These are phyloP conservation scores for Domatiomyces catenatus DNA, from an alignment of 2,329 filamentous ascomycete genomes.

Conservation along the genomic window DNA sequence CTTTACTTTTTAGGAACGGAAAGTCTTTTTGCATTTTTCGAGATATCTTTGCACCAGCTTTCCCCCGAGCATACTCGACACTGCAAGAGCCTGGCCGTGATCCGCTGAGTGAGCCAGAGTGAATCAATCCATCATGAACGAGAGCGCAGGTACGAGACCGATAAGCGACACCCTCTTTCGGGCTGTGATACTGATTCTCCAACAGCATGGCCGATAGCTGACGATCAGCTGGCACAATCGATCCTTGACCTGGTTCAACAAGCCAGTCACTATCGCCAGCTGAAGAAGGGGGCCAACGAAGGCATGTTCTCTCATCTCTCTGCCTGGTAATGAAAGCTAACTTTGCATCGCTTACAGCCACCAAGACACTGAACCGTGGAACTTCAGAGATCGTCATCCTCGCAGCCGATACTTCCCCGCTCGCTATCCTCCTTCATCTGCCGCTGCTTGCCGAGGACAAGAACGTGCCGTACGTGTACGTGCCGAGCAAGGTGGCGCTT, in stretches of 20 bases:
- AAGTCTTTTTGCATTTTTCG: no score
- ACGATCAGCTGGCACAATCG: conserved; percentile 53
- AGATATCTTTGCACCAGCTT: not conserved
- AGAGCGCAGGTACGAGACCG: conserved; percentile 3
- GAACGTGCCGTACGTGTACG: conserved; percentile 49
- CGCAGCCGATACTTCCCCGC: conserved; percentile 69
- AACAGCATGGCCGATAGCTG: conserved; percentile 49
- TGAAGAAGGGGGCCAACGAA: conserved; percentile 70
- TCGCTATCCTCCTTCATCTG: conserved; percentile 76
- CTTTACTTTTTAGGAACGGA: no score
- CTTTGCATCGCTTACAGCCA: conserved; percentile 29
- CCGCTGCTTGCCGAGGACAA: conserved; percentile 70
- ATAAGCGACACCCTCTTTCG: not conserved
- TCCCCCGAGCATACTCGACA: not conserved
- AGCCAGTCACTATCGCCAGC: conserved; percentile 48
- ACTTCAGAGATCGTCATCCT: conserved; percentile 79
- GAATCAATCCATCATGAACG: conserved; percentile 1
- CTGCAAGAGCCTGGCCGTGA: conserved; percentile 4
- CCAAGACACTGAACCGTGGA: conserved; percentile 81
- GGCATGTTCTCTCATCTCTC: conserved; percentile 20
- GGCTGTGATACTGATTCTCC: conserved; percentile 1
- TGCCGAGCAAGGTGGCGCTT: conserved; percentile 65
- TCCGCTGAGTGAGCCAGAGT: conserved; percentile 4
- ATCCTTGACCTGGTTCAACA: conserved; percentile 62
- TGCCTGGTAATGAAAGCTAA: conserved; percentile 1